A percentile compares a stretch with the other conserved stretches of the same genome.
phyloP scores from a whole-genome alignment of 768 basidiomycete genomes.

The Krasilnikovozyma curviuscula region DNA sequence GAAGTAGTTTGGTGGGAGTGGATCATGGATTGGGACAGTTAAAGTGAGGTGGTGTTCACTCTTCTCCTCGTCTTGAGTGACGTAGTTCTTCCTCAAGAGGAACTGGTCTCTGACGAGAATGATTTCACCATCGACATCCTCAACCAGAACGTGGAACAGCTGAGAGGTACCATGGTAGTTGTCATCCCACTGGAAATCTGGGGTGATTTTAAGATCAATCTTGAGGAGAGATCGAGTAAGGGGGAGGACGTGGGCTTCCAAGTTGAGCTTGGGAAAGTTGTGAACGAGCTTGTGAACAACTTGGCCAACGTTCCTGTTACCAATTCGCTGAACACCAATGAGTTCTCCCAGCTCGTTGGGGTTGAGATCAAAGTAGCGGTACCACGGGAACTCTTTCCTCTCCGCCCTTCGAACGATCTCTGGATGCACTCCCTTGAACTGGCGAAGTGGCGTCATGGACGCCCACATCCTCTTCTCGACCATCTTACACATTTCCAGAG shows the following conservation, averaged over 20 bases:
- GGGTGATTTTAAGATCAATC: slow-evolving; percentile 78
- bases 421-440: slow-evolving; percentile 76
- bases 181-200: slow-evolving; percentile 98
- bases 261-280: slow-evolving; percentile 80
- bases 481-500: slow-evolving; percentile 90
- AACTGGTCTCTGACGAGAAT: slow-evolving; percentile 90
- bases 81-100: slow-evolving; percentile 62
- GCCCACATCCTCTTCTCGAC: slow-evolving; percentile 63
- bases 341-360: slow-evolving; percentile 82
- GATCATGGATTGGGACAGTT: slow-evolving; percentile 90
- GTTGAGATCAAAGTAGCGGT: slow-evolving; percentile 80
- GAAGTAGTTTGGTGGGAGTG: slow-evolving; percentile 94
- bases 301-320: slow-evolving; percentile 51
- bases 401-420: slow-evolving; percentile 50
- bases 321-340: slow-evolving; percentile 49
- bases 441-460: slow-evolving; percentile 89
- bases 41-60: slow-evolving; percentile 62
- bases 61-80: slow-evolving; percentile 56
- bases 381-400: slow-evolving; percentile 97
- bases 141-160: slow-evolving; percentile 80
- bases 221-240: slow-evolving; percentile 83
- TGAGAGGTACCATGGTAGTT: slow-evolving; percentile 76
- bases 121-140: slow-evolving; percentile 92
- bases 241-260: slow-evolving; percentile 90
- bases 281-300: slow-evolving; percentile 85